phyloP scores from a whole-genome alignment of 805 yeast species.

The Cyberlindnera euphorbiiphila region DNA sequence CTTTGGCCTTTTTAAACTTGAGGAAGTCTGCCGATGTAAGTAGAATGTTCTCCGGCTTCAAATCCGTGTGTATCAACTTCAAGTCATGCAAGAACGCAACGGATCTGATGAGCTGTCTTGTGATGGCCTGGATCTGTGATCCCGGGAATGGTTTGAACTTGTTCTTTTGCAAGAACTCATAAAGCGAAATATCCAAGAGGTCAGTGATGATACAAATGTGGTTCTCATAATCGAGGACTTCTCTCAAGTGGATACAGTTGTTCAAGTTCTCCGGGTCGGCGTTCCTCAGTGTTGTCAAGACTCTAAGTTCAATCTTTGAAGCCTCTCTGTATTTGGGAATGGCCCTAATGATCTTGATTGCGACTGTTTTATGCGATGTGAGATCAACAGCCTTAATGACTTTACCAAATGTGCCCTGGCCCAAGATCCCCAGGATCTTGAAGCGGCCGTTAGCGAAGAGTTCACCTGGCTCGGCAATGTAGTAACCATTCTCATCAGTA shows the following conservation, averaged over 20 bases:
- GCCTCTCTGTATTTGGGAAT: constrained; percentile 95
- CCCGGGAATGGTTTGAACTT: constrained; percentile 90
- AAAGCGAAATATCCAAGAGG: constrained; percentile 75
- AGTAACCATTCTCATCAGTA: constrained; percentile 58
- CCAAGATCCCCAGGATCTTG: constrained; percentile 61
- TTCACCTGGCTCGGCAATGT: constrained; percentile 55
- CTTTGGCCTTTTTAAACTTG: constrained; percentile 30
- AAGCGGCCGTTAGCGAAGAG: constrained; percentile 70
- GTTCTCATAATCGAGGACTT: constrained; percentile 87
- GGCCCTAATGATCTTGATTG: constrained; percentile 88
- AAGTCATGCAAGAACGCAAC: constrained; percentile 89
- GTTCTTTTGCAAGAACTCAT: constrained; percentile 85
- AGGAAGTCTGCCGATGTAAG: constrained; percentile 23
- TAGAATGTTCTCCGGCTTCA: constrained; percentile 92
- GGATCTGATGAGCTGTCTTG: constrained; percentile 78
- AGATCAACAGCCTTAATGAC: constrained; percentile 81
- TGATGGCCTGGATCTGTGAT: constrained; percentile 83
- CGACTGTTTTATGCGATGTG: constrained; percentile 53
- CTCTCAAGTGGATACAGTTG: constrained; percentile 81
- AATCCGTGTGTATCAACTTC: constrained; percentile 89
- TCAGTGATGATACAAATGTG: constrained; percentile 95
- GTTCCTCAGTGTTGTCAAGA: constrained; percentile 66
- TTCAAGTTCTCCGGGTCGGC: constrained; percentile 61
- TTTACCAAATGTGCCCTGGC: constrained; percentile 92
- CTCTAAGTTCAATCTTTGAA: constrained; percentile 85